Base-by-base conservation (phyloP, 1,139 yeast genomes). In the Yamadazyma songkhlaensis region DNA sequence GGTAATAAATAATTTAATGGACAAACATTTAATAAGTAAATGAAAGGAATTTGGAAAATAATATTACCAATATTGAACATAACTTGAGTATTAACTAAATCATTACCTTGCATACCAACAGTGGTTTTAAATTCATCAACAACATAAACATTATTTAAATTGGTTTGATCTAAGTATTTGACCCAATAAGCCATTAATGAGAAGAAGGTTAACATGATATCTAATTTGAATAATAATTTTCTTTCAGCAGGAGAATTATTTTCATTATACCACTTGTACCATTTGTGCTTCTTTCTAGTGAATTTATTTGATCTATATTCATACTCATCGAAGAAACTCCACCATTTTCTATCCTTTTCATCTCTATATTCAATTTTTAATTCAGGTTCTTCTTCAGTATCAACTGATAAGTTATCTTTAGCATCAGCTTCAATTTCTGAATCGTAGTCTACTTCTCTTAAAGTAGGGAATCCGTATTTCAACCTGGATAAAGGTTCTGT, bases 101-200 rank as follows among this genome's bases (percentile, higher is more conserved):
- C 85, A 46, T 79, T 80, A n/a, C 86, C 86, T 44, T 67, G 57
- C 77, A 84, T 74, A 22, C 69, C 63, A 31, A 84, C 61, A 35
- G 71, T 79, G 48, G 78, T 78, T 45, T 75, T 64, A 71, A 84
- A 67, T 9, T 83, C 81, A 12, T 83, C 74, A 33, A 82, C 80
- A 34, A 81, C 80, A 53, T 83, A 84, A n/a, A 89, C 88, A 52
- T 79, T 80, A 39, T 77, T 75, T 36, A 79, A 62, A 50, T 75
- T 77, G 33, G 79, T 67, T 41, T 74, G 74, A 54, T 84, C 90
- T 36, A 84, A 62, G 40, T 79, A 79, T 52, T 83, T 83, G 35
- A 80, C 81, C 84, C 87, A 84, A 56, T 81, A 82, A 14, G 81
- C 77, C 60, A 79, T 60, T 48, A 81, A 65, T 25, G 84, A 72